Percentiles rank a stretch among this genome's conserved stretches.
Conservation (phyloP, 1,284 basidiomycete genomes). For the Pholiota adiposa region DNA sequence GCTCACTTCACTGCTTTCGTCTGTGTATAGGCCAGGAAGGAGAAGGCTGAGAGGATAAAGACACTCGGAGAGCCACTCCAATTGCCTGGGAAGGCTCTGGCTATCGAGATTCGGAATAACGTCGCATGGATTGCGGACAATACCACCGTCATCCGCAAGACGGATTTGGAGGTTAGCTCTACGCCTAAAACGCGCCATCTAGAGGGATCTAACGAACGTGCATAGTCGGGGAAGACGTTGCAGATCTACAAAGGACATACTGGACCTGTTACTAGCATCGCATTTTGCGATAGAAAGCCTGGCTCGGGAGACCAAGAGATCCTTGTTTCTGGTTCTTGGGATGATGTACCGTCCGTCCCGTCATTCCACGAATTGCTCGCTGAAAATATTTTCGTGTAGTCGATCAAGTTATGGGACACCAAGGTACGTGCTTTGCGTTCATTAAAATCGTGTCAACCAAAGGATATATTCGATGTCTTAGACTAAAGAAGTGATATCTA, state of each 20-base stretch:
- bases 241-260: conserved; percentile 82
- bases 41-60: conserved; percentile 76
- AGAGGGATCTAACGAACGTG: neutral
- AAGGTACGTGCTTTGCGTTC: conserved; percentile 49
- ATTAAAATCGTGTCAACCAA: neutral
- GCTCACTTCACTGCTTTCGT: neutral
- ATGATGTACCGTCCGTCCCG: conserved; percentile 56
- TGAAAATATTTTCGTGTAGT: conserved; percentile 44
- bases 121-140: conserved; percentile 88
- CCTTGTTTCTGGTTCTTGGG: conserved; percentile 90
- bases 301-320: conserved; percentile 45
- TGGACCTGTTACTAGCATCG: conserved; percentile 85
- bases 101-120: conserved; percentile 64
- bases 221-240: conserved; percentile 77
- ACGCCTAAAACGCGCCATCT: neutral
- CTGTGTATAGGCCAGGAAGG: conserved; percentile 57
- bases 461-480: conserved; percentile 36
- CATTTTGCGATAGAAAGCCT: conserved; percentile 54
- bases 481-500: conserved; percentile 72
- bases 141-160: conserved; percentile 70
- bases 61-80: conserved; percentile 78
- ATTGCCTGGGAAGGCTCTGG: conserved; percentile 76
- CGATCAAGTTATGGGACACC: conserved; percentile 83
- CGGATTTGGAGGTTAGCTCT: conserved; percentile 72
- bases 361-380: conserved; percentile 5